Evolutionary conservation across 345 rosid species (phyloP).

Genomic region (Eucalyptus tenuipes): DNA sequence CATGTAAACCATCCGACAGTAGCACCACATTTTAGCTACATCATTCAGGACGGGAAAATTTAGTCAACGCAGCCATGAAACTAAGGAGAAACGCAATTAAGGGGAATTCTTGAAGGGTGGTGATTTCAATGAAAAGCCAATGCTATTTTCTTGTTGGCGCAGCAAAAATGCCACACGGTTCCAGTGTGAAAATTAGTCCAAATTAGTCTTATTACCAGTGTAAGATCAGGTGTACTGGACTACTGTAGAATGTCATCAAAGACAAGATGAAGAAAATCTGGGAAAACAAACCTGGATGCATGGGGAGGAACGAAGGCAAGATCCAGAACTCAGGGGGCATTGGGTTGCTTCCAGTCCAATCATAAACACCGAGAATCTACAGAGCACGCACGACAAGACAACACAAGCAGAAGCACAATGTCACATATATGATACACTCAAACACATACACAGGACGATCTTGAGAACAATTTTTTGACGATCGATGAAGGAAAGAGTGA

Average conservation of each 20-base stretch:
- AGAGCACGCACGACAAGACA: background rate
- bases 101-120: background rate
- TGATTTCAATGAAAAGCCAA: background rate
- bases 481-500: background rate
- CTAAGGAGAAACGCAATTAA: background rate
- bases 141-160: background rate
- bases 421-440: background rate
- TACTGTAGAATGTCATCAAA: background rate
- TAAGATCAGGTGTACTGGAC: background rate
- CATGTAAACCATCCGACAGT: slow-evolving; percentile 22
- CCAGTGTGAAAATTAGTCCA: background rate
- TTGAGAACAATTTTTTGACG: background rate
- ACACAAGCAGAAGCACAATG: background rate
- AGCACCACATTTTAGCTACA: slow-evolving; percentile 31
- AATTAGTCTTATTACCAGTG: background rate
- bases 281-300: slow-evolving; percentile 9
- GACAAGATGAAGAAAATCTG: background rate
- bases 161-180: background rate
- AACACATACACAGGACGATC: background rate
- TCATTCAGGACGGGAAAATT: background rate
- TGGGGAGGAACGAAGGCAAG: slow-evolving; percentile 21
- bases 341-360: slow-evolving; percentile 14
- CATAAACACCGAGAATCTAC: slow-evolving; percentile 15
- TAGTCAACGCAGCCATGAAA: background rate
- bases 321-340: slow-evolving; percentile 21